Percentiles rank a stretch among this genome's conserved stretches.
Conservation (phyloP, 2,329 filamentous ascomycete genomes). For the Ophiostoma himal-ulmi region DNA sequence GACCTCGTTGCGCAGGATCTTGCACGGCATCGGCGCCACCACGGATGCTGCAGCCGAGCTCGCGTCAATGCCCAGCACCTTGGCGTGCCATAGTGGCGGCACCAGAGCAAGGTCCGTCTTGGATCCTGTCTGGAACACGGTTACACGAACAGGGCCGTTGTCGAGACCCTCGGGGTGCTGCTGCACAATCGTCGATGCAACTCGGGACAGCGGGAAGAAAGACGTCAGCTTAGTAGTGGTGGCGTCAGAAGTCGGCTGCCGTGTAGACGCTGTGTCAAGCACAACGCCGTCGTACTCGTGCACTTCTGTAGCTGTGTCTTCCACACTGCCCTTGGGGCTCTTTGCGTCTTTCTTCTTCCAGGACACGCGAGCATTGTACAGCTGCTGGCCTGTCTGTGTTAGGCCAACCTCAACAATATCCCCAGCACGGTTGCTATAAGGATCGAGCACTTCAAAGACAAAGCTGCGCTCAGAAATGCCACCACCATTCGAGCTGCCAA, state of each 20-base stretch:
- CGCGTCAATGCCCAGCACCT: constrained; percentile 63
- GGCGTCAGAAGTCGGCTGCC: constrained; percentile 11
- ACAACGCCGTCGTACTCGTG: constrained; percentile 43
- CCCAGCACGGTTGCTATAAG: constrained; percentile 41
- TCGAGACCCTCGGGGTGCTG: constrained; percentile 32
- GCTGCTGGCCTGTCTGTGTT: constrained; percentile 42
- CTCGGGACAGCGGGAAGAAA: constrained; percentile 75
- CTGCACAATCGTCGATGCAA: constrained; percentile 71
- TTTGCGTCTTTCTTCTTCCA: constrained; percentile 30
- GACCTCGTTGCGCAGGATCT: constrained; percentile 86
- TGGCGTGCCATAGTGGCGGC: constrained; percentile 73
- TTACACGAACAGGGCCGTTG: constrained; percentile 50
- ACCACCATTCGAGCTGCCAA: constrained; percentile 36
- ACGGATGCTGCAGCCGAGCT: constrained; percentile 79
- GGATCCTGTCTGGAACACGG: constrained; percentile 67
- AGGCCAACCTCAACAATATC: constrained; percentile 52
- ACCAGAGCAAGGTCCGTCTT: constrained; percentile 55
- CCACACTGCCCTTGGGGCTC: not conserved
- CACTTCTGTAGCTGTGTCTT: constrained; percentile 24
- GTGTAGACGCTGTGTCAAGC: constrained; percentile 35
- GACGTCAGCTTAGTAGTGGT: constrained; percentile 49
- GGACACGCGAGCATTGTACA: constrained; percentile 44
- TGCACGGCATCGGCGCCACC: constrained; percentile 93
- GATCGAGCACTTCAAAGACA: constrained; percentile 53
- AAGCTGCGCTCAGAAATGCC: constrained; percentile 37